These are phyloP conservation scores for Pestalotiopsis sp. DNA, from an alignment of 2,329 filamentous ascomycete species.

Conservation along the genomic window DNA sequence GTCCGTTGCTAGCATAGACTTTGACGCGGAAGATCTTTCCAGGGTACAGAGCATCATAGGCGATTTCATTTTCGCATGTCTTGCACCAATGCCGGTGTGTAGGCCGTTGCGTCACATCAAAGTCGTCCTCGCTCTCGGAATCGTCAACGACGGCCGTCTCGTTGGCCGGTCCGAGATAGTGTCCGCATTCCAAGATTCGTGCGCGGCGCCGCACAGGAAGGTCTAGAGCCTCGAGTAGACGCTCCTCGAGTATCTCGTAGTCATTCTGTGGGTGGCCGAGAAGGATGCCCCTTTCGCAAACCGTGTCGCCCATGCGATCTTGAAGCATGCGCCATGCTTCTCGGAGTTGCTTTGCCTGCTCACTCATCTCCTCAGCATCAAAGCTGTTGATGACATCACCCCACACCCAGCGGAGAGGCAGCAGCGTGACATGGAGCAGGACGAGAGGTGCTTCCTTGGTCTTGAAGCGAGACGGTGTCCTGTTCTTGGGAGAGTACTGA, in stretches of 20 bases:
- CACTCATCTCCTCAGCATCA: slow-evolving; percentile 32
- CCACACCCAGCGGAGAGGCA: slow-evolving; percentile 72
- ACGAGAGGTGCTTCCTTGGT: slow-evolving; percentile 68
- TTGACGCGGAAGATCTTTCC: slow-evolving; percentile 75
- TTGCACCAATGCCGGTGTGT: slow-evolving; percentile 57
- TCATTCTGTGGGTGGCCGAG: slow-evolving; percentile 79
- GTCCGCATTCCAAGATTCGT: slow-evolving; percentile 73
- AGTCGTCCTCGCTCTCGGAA: slow-evolving; percentile 50
- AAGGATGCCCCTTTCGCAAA: slow-evolving; percentile 73
- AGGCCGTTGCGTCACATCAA: slow-evolving; percentile 35
- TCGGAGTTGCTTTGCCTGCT: slow-evolving; percentile 52
- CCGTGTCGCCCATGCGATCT: slow-evolving; percentile 72
- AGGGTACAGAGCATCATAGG: slow-evolving; percentile 54
- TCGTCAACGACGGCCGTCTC: slow-evolving; percentile 45
- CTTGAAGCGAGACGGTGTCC: slow-evolving; percentile 60
- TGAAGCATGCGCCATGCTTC: slow-evolving; percentile 69
- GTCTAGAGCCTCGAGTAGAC: slow-evolving; percentile 74
- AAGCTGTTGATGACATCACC: slow-evolving; percentile 52
- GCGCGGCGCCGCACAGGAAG: slow-evolving; percentile 66
- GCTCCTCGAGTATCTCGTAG: slow-evolving; percentile 78
- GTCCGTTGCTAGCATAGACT: slow-evolving; percentile 90
- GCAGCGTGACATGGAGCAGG: slow-evolving; percentile 74
- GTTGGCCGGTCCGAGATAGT: slow-evolving; percentile 69
- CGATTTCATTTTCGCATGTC: slow-evolving; percentile 58
- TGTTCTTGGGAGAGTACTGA: slow-evolving; percentile 56